Conservation (phyloP, 768 basidiomycete genomes). For the Suillus brevipes region DNA sequence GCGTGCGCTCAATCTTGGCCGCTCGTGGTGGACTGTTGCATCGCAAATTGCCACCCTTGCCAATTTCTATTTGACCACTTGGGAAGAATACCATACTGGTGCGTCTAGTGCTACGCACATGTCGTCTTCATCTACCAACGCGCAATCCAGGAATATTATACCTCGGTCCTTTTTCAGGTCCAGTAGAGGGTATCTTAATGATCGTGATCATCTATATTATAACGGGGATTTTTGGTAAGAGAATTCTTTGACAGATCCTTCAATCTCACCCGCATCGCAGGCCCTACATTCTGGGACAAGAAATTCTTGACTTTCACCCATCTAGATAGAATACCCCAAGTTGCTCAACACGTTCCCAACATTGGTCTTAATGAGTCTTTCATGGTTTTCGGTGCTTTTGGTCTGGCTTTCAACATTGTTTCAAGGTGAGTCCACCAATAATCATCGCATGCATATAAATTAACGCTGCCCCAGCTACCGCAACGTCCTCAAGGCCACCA, state of each 20-base stretch:
- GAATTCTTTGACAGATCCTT: neutral
- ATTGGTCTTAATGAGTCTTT: constrained; percentile 82
- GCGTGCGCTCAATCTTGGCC: constrained; percentile 85
- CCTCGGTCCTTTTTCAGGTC: constrained; percentile 92
- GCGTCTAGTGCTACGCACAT: constrained; percentile 3
- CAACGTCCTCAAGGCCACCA: constrained; percentile 74
- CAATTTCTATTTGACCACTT: constrained; percentile 75
- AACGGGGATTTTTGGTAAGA: constrained; percentile 72
- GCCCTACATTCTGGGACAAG: constrained; percentile 80
- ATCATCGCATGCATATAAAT: neutral
- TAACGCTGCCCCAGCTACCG: constrained; percentile 51
- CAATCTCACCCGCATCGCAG: constrained; percentile 36
- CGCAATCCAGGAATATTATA: constrained; percentile 68
- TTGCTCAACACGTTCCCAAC: constrained; percentile 56
- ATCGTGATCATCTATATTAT: constrained; percentile 75
- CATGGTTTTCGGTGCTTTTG: constrained; percentile 76
- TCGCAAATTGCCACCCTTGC: constrained; percentile 71
- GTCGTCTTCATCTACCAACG: neutral
- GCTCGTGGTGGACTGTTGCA: constrained; percentile 97
- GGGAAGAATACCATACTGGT: constrained; percentile 90
- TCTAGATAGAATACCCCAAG: constrained; percentile 50
- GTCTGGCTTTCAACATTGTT: constrained; percentile 77
- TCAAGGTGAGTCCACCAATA: constrained; percentile 45
- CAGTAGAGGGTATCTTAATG: constrained; percentile 93
- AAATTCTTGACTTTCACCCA: constrained; percentile 59